These are phyloP conservation scores for Pisolithus marmoratus DNA, from an alignment of 768 basidiomycete species.

Conservation along the genomic window DNA sequence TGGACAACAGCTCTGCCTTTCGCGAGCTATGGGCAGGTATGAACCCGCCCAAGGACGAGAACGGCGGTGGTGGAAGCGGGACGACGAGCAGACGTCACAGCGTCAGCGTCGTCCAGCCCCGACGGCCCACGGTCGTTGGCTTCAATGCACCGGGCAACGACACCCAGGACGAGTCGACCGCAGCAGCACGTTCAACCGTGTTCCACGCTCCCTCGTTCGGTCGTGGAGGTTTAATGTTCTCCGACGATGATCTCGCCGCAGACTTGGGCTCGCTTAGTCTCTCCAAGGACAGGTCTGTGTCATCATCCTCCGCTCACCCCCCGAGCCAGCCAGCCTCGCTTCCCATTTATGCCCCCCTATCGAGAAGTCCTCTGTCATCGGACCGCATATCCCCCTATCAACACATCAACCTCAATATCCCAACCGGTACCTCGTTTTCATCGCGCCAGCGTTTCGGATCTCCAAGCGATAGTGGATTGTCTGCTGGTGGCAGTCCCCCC, in stretches of 20 bases:
- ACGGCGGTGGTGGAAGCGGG: conserved; percentile 62
- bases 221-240: conserved; percentile 59
- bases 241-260: conserved; percentile 75
- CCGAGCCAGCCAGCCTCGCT: conserved; percentile 70
- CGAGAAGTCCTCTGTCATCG: conserved; percentile 53
- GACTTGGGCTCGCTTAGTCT: conserved; percentile 62
- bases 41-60: conserved; percentile 58
- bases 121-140: conserved; percentile 59
- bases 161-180: conserved; percentile 33
- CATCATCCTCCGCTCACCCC: conserved; percentile 45
- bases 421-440: conserved; percentile 36
- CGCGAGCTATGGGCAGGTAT: conserved; percentile 73
- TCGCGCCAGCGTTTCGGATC: conserved; percentile 49
- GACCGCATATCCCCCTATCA: conserved; percentile 54
- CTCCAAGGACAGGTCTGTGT: conserved; percentile 17
- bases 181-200: conserved; percentile 19
- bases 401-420: conserved; percentile 56
- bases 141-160: conserved; percentile 57
- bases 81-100: conserved; percentile 80
- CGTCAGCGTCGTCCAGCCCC: conserved; percentile 76
- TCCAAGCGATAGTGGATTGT: conserved; percentile 57
- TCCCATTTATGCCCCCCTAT: conserved; percentile 68
- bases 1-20: conserved; percentile 68
- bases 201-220: conserved; percentile 29
- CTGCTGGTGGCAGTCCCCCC: conserved; percentile 43